Conservation (phyloP, 2,329 filamentous ascomycete species). For the Stromatinia cepivora region DNA sequence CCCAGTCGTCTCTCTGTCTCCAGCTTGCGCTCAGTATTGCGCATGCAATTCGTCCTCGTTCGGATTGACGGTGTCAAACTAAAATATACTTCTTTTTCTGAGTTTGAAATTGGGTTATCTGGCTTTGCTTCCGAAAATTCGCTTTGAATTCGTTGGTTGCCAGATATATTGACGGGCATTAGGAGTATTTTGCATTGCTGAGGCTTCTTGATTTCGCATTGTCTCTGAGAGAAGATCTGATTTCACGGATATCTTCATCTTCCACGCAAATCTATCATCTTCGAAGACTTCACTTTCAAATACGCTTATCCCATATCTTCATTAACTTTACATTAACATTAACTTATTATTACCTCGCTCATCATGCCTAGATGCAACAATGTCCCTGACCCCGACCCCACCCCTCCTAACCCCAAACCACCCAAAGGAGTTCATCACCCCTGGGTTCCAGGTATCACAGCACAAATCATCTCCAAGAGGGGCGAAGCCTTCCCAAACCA, state of each 20-base stretch:
- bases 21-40: background rate
- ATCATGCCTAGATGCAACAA: background rate
- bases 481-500: background rate
- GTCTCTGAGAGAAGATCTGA: background rate
- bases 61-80: background rate
- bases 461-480: background rate
- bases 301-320: background rate
- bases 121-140: background rate
- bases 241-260: too few relatives aligned
- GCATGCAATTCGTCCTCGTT: background rate
- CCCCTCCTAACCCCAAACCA: background rate
- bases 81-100: background rate
- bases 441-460: constrained; percentile 1
- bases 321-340: background rate
- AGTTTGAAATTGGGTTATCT: too few relatives aligned
- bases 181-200: background rate
- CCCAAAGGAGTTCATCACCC: background rate
- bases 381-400: background rate
- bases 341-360: background rate
- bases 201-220: background rate
- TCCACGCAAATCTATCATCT: background rate
- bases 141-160: background rate
- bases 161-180: background rate
- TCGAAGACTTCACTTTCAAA: background rate
- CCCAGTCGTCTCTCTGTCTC: background rate